Evolutionary conservation across 177 flowering plant genomes (phyloP).

Genomic region (Vitis hybrid): DNA sequence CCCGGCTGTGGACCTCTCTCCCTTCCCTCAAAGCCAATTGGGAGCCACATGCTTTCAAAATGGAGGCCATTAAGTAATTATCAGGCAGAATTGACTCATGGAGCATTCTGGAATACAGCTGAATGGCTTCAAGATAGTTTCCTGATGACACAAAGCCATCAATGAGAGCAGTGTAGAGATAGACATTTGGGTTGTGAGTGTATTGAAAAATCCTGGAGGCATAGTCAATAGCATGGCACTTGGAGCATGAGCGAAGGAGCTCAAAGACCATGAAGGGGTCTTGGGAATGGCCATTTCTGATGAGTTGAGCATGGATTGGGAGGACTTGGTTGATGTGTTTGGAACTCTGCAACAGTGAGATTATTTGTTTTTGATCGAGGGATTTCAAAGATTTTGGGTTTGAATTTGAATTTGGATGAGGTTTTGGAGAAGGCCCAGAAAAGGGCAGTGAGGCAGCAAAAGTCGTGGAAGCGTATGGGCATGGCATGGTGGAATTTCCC

Average conservation of each 20-base stretch:
- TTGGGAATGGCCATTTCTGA: constrained; percentile 23
- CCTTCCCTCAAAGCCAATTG: constrained; percentile 26
- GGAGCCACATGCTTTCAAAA: constrained; percentile 33
- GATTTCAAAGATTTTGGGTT: constrained; percentile 6
- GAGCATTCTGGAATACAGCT: constrained; percentile 25
- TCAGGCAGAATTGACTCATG: constrained; percentile 18
- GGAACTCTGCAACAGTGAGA: constrained; percentile 23
- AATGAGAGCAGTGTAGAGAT: constrained; percentile 36
- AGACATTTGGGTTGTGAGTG: constrained; percentile 31
- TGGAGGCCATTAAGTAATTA: constrained; percentile 24
- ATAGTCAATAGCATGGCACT: constrained; percentile 24
- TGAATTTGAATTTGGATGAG: constrained; percentile 12
- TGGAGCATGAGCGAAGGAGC: constrained; percentile 32
- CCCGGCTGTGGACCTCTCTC: constrained; percentile 30
- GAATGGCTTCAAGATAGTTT: constrained; percentile 21
- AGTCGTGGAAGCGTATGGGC: no score
- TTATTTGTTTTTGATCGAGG: constrained; percentile 5
- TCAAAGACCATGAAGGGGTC: constrained; percentile 37
- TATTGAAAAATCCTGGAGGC: constrained; percentile 29
- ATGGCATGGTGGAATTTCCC: no score
- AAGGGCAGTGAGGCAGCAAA: no score
- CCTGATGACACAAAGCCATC: constrained; percentile 28
- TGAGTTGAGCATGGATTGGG: constrained; percentile 26
- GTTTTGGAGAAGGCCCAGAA: no score
- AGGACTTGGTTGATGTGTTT: constrained; percentile 20